A percentile compares a stretch with the other conserved stretches of the same genome.
phyloP scores from a whole-genome alignment of 192 early-diverging fungal species.

The Globomyces pollinis-pini region DNA sequence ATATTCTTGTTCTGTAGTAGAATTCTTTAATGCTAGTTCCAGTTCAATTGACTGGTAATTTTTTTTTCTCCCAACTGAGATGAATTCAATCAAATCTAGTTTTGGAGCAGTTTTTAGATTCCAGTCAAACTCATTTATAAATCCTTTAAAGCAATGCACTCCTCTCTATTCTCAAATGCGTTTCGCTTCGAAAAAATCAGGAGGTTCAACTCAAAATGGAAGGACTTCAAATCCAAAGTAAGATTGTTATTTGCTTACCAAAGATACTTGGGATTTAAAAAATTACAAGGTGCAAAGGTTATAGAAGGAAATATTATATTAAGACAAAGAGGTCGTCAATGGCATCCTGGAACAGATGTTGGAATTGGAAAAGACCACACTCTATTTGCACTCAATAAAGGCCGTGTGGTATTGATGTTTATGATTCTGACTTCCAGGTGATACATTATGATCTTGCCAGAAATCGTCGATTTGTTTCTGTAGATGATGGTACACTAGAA shows the following conservation, averaged over 20 bases:
- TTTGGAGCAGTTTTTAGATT: too few relatives aligned
- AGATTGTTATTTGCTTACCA: too few relatives aligned
- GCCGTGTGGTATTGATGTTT: constrained; percentile 37
- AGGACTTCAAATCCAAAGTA: constrained; percentile 46
- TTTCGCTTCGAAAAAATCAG: constrained; percentile 44
- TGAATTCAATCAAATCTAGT: too few relatives aligned
- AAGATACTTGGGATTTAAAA: constrained; percentile 42
- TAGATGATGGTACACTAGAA: constrained; percentile 27
- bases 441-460: constrained; percentile 28
- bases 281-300: constrained; percentile 24
- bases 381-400: constrained; percentile 27
- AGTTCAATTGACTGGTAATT: too few relatives aligned
- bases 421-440: not conserved
- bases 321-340: constrained; percentile 37
- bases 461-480: constrained; percentile 28
- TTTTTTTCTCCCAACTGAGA: too few relatives aligned
- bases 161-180: constrained; percentile 25
- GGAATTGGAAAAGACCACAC: constrained; percentile 41
- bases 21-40: too few relatives aligned
- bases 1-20: too few relatives aligned
- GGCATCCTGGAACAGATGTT: constrained; percentile 35
- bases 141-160: not conserved
- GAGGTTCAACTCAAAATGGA: constrained; percentile 41
- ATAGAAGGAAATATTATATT: constrained; percentile 38
- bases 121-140: not conserved